Evolutionary conservation across 768 basidiomycete species (phyloP), one percentile per base, ranked within the genome.

Genomic region (Leccinum imitatum): DNA sequence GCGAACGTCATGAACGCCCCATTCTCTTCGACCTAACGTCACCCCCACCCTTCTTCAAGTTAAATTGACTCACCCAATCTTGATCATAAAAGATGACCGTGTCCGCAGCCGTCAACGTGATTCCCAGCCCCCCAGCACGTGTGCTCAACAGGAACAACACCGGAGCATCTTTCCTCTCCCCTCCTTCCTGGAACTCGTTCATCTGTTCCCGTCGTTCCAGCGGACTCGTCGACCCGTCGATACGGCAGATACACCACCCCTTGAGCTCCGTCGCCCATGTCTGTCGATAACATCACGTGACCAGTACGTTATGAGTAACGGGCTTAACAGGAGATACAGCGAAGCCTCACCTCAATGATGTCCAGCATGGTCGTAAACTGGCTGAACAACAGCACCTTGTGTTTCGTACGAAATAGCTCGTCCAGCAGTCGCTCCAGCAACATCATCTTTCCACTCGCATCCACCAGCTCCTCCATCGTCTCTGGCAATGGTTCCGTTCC

Each of bases 321-420:
- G n/a, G 3, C 19, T 13, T 14, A n/a, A 9, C 13, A 17, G 21
- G 30, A 58, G 17, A 23, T 7, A 6, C 23, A 48, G 47, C 13
- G 4, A n/a, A 46, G 23, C 65, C 78, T 6, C 64, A 93, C 92
- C 81, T 97, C 89, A 52, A 99, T 91, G 65, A 99, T 89, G 69
- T 99, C 90, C 57, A 98, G 77, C 94, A 98, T 94, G 4, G 89
- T 94, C 50, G 91, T 95, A 75, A 99, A 98, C 75, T 99, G 96
- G 59, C 91, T 92, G 74, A 91, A 91, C 13, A 91, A 69, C n/a
- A 95, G 75, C 0, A 93, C 91, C 69, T 94, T 96, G 74, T 96
- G 95, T 8, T 82, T 84, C 3, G 87, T 77, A 41, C 77, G 78
- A 74, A 98, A 93, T 31, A 99, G 76, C 58, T 87, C 94, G 33